Conservation (phyloP, 2,329 filamentous ascomycete genomes). For the Moelleriella libera region DNA sequence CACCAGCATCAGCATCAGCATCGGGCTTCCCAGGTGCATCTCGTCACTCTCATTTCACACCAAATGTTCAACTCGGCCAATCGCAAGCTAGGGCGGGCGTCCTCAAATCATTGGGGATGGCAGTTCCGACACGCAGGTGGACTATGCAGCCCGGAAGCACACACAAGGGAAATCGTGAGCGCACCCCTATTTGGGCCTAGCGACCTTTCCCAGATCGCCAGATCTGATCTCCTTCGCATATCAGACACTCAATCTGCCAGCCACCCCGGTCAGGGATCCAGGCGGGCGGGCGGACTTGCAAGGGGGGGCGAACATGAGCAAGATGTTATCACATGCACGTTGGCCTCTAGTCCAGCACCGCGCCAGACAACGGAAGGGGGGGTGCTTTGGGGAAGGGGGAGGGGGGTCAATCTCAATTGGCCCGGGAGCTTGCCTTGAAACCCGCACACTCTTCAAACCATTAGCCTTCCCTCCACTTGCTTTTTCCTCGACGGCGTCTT, state of each 20-base stretch:
- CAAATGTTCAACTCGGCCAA: not conserved
- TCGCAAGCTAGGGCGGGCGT: not conserved
- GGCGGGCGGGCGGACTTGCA: not conserved
- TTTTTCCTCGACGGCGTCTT: not conserved
- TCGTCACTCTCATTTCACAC: not conserved
- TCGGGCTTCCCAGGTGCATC: too few species aligned
- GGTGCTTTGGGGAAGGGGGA: not conserved
- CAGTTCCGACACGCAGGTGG: not conserved
- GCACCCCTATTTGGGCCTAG: conserved; percentile 1
- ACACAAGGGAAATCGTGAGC: not conserved
- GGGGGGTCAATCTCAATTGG: not conserved
- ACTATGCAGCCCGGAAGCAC: not conserved
- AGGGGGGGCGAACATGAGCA: not conserved
- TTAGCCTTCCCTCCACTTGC: not conserved
- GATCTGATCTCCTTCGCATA: conserved; percentile 7
- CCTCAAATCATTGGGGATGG: not conserved
- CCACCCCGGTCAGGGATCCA: not conserved
- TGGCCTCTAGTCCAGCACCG: not conserved
- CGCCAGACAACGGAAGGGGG: not conserved
- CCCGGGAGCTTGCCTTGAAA: not conserved
- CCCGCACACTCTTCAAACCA: not conserved
- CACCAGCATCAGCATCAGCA: too few species aligned
- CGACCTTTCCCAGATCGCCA: conserved; percentile 4
- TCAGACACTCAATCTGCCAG: not conserved
- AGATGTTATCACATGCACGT: not conserved